Conservation (phyloP, 164 flowering plant genomes). For the Kalanchoe fedtschenkoi region DNA sequence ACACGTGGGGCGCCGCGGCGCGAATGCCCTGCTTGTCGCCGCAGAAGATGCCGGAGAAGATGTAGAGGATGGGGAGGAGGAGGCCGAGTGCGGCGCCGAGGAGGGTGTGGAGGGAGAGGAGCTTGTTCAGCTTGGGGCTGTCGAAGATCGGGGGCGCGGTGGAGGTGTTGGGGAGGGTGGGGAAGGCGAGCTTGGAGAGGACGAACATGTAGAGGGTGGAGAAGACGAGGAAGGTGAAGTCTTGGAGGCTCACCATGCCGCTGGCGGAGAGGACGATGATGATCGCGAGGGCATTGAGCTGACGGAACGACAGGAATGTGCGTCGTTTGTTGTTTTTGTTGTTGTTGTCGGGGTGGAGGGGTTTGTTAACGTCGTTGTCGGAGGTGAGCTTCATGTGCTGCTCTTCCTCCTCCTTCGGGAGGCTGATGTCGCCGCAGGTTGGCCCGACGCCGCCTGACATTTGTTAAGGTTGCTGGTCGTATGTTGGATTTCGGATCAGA, state of each 20-base stretch:
- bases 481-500: neutral
- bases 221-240: constrained; percentile 27
- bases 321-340: neutral
- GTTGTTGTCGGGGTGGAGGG: neutral
- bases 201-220: constrained; percentile 25
- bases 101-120: constrained; percentile 29
- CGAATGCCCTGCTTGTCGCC: constrained; percentile 51
- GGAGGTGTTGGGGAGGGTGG: constrained; percentile 16
- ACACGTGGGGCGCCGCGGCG: constrained; percentile 64
- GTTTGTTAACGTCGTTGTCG: neutral
- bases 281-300: constrained; percentile 29
- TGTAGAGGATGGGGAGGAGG: constrained; percentile 49
- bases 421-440: constrained; percentile 22
- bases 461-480: no score
- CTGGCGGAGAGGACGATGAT: constrained; percentile 28
- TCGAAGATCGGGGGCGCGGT: constrained; percentile 21
- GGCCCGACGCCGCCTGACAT: constrained; percentile 8
- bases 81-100: constrained; percentile 48
- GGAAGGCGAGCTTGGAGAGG: constrained; percentile 31
- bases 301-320: constrained; percentile 30
- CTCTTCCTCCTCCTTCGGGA: constrained; percentile 26
- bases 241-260: constrained; percentile 25
- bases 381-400: constrained; percentile 1
- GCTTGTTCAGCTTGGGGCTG: constrained; percentile 15
- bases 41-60: constrained; percentile 47